Conservation (phyloP, 2,329 filamentous ascomycete genomes). For the Fusarium chuoi region DNA sequence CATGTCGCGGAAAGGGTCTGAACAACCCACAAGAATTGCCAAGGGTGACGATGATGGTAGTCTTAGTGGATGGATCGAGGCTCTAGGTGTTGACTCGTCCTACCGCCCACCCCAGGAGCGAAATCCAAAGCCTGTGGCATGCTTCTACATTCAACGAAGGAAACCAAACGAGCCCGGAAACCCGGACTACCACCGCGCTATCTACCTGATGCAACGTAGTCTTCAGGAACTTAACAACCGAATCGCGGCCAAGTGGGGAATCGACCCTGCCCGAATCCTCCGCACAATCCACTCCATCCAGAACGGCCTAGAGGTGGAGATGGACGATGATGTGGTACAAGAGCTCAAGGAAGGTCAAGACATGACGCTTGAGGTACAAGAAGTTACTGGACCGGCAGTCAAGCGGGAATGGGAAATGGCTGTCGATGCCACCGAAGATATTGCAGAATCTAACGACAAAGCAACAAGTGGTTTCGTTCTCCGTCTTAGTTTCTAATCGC, state of each 20-base stretch:
- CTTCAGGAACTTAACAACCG: slow-evolving; percentile 77
- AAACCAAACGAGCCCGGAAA: slow-evolving; percentile 60
- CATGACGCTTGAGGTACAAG: slow-evolving; percentile 78
- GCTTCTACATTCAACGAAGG: slow-evolving; percentile 80
- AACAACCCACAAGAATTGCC: slow-evolving; percentile 64
- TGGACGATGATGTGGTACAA: slow-evolving; percentile 89
- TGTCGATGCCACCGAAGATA: slow-evolving; percentile 58
- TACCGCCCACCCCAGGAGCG: slow-evolving; percentile 84
- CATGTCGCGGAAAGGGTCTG: slow-evolving; percentile 56
- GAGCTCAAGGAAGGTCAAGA: slow-evolving; percentile 91
- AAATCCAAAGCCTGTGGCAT: slow-evolving; percentile 79
- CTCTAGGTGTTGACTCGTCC: slow-evolving; percentile 85
- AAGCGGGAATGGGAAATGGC: slow-evolving; percentile 73
- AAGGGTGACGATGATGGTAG: slow-evolving; percentile 71
- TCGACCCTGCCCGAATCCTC: slow-evolving; percentile 77
- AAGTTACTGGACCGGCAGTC: slow-evolving; percentile 52
- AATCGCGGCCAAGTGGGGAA: slow-evolving; percentile 81
- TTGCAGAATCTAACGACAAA: slow-evolving; percentile 26
- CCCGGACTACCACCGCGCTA: slow-evolving; percentile 79
- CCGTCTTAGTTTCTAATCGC: slow-evolving; percentile 57
- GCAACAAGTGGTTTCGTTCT: slow-evolving; percentile 54
- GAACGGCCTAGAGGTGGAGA: slow-evolving; percentile 81
- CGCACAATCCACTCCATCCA: slow-evolving; percentile 78
- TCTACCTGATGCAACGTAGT: slow-evolving; percentile 85
- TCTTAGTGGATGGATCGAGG: slow-evolving; percentile 87